Conservation (phyloP, 208 protist species). For the Strigomonas oncopelti region DNA sequence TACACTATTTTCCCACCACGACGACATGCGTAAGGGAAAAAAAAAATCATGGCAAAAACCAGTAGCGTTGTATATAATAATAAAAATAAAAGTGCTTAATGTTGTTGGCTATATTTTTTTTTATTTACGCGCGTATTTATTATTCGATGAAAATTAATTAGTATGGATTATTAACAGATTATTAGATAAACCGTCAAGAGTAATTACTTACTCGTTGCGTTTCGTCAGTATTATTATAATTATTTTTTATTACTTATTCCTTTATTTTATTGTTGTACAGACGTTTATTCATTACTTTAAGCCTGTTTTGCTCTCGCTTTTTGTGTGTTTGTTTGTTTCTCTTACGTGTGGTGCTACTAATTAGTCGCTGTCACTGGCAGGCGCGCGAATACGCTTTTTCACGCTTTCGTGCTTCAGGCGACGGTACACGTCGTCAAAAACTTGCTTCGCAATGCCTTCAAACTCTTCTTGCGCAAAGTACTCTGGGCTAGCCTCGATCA, state of each 20-base stretch:
- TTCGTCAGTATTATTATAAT: not conserved
- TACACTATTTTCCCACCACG: too few species aligned
- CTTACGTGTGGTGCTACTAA: too few species aligned
- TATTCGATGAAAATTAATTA: slow-evolving; percentile 6
- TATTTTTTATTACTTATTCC: slow-evolving; percentile 2
- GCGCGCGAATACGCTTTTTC: slow-evolving; percentile 2
- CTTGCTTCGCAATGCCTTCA: slow-evolving; percentile 68
- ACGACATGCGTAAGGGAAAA: too few species aligned
- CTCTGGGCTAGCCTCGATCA: slow-evolving; percentile 76
- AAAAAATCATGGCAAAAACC: slow-evolving; percentile 1
- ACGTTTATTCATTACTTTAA: not conserved
- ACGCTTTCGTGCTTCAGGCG: slow-evolving; percentile 18
- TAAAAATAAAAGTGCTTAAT: slow-evolving; percentile 4
- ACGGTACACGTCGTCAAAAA: slow-evolving; percentile 78
- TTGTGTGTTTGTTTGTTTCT: not conserved
- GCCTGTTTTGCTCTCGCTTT: too few species aligned
- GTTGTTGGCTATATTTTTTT: slow-evolving; percentile 17
- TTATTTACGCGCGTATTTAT: slow-evolving; percentile 4
- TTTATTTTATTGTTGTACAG: slow-evolving; percentile 1
- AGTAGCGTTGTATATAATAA: not conserved
- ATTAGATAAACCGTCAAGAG: slow-evolving; percentile 1
- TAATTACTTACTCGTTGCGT: not conserved
- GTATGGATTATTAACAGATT: slow-evolving; percentile 2
- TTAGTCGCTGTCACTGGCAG: slow-evolving; percentile 19
- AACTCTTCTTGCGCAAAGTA: slow-evolving; percentile 86